phyloP scores from a whole-genome alignment of 768 basidiomycete genomes.

The Pulveroboletus sp. region DNA sequence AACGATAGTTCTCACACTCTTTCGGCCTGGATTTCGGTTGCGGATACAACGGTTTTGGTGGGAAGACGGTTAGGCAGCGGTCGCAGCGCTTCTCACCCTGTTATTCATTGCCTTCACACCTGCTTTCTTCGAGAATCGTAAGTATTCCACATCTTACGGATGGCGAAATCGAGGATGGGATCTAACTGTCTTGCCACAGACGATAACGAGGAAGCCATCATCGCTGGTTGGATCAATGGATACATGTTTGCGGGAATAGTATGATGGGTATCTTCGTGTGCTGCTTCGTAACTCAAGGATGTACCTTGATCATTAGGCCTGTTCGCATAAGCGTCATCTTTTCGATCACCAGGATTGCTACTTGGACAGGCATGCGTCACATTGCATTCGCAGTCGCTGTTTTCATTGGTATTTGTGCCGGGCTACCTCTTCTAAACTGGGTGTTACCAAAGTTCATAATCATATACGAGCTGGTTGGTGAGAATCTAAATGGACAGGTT shows the following conservation, averaged over 20 bases:
- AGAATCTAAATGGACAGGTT: not conserved
- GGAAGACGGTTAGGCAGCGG: constrained; percentile 22
- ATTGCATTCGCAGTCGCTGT: not conserved
- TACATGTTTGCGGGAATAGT: constrained; percentile 7
- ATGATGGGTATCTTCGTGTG: constrained; percentile 9
- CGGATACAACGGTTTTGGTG: constrained; percentile 21
- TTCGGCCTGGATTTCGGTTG: constrained; percentile 14
- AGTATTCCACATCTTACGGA: not conserved
- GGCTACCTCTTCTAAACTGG: too few species aligned
- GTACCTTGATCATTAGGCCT: constrained; percentile 8
- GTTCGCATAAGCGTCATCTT: constrained; percentile 18
- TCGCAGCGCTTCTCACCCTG: constrained; percentile 3
- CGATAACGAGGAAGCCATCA: not conserved
- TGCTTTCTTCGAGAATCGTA: not conserved
- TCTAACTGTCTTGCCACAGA: constrained; percentile 1
- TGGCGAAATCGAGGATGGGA: too few species aligned
- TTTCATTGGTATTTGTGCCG: too few species aligned
- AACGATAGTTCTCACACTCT: constrained; percentile 7
- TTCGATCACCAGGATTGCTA: constrained; percentile 11
- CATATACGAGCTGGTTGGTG: constrained; percentile 5
- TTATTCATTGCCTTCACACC: not conserved
- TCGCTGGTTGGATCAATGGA: not conserved
- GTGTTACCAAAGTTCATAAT: not conserved
- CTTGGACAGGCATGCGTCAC: not conserved
- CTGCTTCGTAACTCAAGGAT: too few species aligned